Conservation (phyloP, 164 flowering plant genomes). For the Vitis labrusca region DNA sequence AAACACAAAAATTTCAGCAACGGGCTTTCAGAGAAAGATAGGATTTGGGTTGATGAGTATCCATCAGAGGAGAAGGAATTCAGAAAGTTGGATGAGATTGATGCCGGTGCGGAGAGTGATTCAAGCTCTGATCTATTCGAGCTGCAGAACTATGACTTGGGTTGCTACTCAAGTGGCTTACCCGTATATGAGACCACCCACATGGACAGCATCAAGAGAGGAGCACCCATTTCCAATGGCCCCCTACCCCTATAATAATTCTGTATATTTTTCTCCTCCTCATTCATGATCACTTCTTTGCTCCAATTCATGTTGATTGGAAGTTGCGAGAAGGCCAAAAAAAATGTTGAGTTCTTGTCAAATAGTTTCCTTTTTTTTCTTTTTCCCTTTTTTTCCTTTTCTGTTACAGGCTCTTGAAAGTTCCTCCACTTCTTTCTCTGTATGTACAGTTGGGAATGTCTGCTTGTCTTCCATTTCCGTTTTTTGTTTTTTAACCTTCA, state of each 20-base stretch:
- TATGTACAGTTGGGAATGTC: slow-evolving; percentile 24
- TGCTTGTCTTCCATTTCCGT: slow-evolving; percentile 4
- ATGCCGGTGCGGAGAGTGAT: slow-evolving; percentile 79
- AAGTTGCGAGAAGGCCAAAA: slow-evolving; percentile 9
- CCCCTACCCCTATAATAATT: background rate
- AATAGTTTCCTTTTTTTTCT: background rate
- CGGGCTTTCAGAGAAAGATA: slow-evolving; percentile 26
- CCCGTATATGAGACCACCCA: slow-evolving; percentile 86
- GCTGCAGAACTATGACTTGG: slow-evolving; percentile 70
- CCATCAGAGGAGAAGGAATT: slow-evolving; percentile 28
- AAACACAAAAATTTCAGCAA: slow-evolving; percentile 19
- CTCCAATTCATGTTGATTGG: slow-evolving; percentile 1
- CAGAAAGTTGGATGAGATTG: slow-evolving; percentile 28
- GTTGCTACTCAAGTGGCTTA: slow-evolving; percentile 54
- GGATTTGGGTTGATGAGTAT: slow-evolving; percentile 23
- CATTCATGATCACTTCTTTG: background rate
- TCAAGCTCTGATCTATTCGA: slow-evolving; percentile 97
- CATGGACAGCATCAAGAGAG: slow-evolving; percentile 63
- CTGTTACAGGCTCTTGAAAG: background rate
- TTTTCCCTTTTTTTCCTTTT: background rate
- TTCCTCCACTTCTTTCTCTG: slow-evolving; percentile 4
- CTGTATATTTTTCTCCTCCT: background rate
- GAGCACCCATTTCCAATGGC: slow-evolving; percentile 42
- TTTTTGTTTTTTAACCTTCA: background rate
- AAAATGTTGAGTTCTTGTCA: background rate